phyloP scores from a whole-genome alignment of 345 rosid species.

The Luvunga scandens region DNA sequence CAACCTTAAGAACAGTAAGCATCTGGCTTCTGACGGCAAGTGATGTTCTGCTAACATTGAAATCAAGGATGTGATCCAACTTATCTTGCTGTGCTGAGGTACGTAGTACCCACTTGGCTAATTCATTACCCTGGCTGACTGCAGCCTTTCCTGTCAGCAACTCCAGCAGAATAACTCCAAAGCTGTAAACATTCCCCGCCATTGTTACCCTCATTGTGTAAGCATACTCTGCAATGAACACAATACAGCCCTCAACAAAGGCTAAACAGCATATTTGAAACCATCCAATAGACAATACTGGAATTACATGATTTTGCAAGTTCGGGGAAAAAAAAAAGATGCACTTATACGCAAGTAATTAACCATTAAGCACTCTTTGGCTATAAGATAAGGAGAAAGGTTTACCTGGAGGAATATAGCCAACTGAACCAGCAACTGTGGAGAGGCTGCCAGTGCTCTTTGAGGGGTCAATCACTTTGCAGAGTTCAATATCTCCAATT shows the following conservation, averaged over 20 bases:
- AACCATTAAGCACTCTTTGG: background rate
- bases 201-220: constrained; percentile 85
- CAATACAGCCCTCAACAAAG: background rate
- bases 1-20: constrained; percentile 70
- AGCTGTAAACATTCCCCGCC: constrained; percentile 82
- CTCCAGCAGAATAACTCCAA: constrained; percentile 76
- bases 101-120: constrained; percentile 74
- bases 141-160: constrained; percentile 79
- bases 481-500: constrained; percentile 84
- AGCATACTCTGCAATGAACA: constrained; percentile 70
- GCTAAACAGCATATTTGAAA: background rate
- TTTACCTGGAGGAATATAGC: constrained; percentile 84
- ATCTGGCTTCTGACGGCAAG: constrained; percentile 55
- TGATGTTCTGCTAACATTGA: constrained; percentile 60
- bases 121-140: constrained; percentile 64
- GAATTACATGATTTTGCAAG: background rate
- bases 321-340: background rate
- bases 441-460: constrained; percentile 86
- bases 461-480: constrained; percentile 77
- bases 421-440: constrained; percentile 80
- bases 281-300: background rate
- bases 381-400: constrained; percentile 6
- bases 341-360: background rate
- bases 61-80: constrained; percentile 66
- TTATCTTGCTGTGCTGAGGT: constrained; percentile 43